Evolutionary conservation across 805 yeast species (phyloP).

Genomic region (Starmerella apis): DNA sequence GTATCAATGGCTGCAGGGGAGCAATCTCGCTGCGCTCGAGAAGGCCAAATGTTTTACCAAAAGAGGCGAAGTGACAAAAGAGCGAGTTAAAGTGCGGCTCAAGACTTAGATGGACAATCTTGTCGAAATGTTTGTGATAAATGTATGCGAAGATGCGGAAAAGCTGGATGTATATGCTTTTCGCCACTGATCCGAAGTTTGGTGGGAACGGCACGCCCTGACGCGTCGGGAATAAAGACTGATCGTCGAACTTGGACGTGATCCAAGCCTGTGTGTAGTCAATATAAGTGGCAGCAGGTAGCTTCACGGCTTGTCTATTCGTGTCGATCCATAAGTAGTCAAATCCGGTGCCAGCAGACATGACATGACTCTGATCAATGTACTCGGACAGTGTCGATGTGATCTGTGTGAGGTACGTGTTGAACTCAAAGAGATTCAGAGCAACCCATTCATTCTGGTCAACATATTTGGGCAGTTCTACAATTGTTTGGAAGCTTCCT

Average conservation of each 20-base stretch:
- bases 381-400: slow-evolving; percentile 86
- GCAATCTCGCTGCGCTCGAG: slow-evolving; percentile 69
- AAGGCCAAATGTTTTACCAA: slow-evolving; percentile 71
- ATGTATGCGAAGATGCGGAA: slow-evolving; percentile 92
- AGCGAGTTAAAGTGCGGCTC: slow-evolving; percentile 98
- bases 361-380: slow-evolving; percentile 69
- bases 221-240: slow-evolving; percentile 81
- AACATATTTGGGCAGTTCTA: slow-evolving; percentile 87
- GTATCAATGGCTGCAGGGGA: slow-evolving; percentile 69
- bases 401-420: slow-evolving; percentile 73
- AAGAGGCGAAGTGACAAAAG: slow-evolving; percentile 86
- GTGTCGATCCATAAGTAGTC: slow-evolving; percentile 86
- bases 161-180: slow-evolving; percentile 82
- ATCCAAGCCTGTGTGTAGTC: slow-evolving; percentile 90
- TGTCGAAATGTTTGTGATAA: slow-evolving; percentile 89
- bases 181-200: slow-evolving; percentile 67
- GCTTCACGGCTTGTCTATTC: slow-evolving; percentile 65
- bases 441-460: slow-evolving; percentile 96
- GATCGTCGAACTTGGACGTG: slow-evolving; percentile 76
- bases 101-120: slow-evolving; percentile 75
- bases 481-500: slow-evolving; percentile 93
- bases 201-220: slow-evolving; percentile 84
- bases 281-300: slow-evolving; percentile 88
- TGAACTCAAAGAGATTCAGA: slow-evolving; percentile 79
- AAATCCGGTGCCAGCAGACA: slow-evolving; percentile 91